Evolutionary conservation across 257 asterid species (phyloP), one percentile per base, ranked within the genome.

Genomic region (Solanum pinnatisectum): DNA sequence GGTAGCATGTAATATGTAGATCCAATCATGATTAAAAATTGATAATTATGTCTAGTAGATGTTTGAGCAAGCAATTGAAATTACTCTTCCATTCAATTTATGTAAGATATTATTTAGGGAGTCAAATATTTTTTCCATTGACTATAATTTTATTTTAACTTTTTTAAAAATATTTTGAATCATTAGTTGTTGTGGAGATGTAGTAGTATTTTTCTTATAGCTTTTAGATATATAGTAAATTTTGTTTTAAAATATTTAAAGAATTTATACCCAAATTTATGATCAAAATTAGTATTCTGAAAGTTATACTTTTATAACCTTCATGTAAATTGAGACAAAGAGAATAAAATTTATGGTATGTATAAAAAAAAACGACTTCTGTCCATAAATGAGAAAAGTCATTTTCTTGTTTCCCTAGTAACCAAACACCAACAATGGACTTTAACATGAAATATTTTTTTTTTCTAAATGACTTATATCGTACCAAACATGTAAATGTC

Each of bases 291-390:
- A 56, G 65, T 56, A 0, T 56, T 56, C 4, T 52, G n/a, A 56
- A 56, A 56, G 2, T 18, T 0, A 20, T 0, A 56, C 4, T 7
- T 18, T 20, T 18, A 56, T 20, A 20, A 7, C 2, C 0, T 6
- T 56, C 0, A 2, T 7, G n/a, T 56, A 56, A 56, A 56, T 20
- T 56, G 5, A 6, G 11, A 18, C 10, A 56, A 52, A 20, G 4
- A 18, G 10, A 18, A 20, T 56, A 56, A 7, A 56, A 56, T 11
- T 18, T 18, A 56, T 56, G 10, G 0, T 18, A 56, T 56, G 65
- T 7, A 0, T 56, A n/a, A 18, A 56, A 0, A 56, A 52, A 2
- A 56, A 16, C 0, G 1, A 56, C 65, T 56, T 2, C 1, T 0
- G 0, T 56, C 10, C 65, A 56, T 56, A 56, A 56, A 56, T 0